Evolutionary conservation across 257 asterid species (phyloP).

Genomic region (Leonotis leonurus): DNA sequence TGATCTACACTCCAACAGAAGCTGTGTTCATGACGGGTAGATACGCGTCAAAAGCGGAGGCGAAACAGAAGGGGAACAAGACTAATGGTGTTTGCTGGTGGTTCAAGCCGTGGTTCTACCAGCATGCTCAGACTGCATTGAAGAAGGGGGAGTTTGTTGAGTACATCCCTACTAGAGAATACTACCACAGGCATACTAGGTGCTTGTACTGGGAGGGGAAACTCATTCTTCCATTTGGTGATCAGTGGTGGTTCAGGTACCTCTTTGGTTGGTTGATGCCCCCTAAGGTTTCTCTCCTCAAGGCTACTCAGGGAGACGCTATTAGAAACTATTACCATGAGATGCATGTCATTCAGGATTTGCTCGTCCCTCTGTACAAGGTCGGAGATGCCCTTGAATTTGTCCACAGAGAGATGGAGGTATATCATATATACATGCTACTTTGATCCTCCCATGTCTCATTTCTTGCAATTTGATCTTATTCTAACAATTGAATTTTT

Average conservation of each 20-base stretch:
- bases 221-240: constrained; percentile 89
- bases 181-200: constrained; percentile 91
- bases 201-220: constrained; percentile 98
- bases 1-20: constrained; percentile 68
- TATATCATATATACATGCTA: constrained; percentile 23
- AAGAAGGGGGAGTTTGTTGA: constrained; percentile 87
- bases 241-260: constrained; percentile 94
- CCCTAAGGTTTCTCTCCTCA: constrained; percentile 92
- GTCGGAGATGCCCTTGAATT: constrained; percentile 91
- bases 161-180: constrained; percentile 87
- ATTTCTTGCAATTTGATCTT: background rate
- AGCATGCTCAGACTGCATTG: constrained; percentile 88
- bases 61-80: constrained; percentile 76
- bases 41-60: constrained; percentile 87
- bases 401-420: constrained; percentile 94
- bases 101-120: constrained; percentile 97
- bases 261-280: constrained; percentile 91
- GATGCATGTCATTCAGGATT: constrained; percentile 94
- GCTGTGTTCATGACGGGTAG: constrained; percentile 79
- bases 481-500: constrained; percentile 18
- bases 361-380: constrained; percentile 92
- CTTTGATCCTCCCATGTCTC: background rate
- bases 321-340: constrained; percentile 87
- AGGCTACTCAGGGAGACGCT: constrained; percentile 94
- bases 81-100: constrained; percentile 87